phyloP scores from a whole-genome alignment of 176 grass and related monocot genomes.

The Pharus latifolius region DNA sequence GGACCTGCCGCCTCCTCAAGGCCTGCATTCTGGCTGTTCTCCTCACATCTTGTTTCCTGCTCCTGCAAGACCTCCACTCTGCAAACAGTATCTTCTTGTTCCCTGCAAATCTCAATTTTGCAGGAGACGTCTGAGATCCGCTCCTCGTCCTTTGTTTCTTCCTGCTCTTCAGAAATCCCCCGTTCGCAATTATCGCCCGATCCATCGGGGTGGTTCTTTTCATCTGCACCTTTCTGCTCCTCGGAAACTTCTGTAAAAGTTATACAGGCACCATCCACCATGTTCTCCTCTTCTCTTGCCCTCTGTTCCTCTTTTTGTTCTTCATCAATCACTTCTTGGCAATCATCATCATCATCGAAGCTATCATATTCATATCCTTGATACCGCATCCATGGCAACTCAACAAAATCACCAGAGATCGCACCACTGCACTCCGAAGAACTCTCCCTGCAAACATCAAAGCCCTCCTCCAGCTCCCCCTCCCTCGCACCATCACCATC shows the following conservation, averaged over 20 bases:
- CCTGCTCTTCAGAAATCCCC: neutral
- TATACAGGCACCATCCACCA: neutral
- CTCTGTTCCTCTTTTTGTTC: slow-evolving; percentile 7
- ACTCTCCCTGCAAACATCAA: slow-evolving; percentile 33
- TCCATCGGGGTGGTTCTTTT: neutral
- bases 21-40: neutral
- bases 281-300: neutral
- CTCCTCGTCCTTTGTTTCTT: neutral
- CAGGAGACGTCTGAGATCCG: neutral
- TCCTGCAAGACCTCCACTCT: slow-evolving; percentile 1
- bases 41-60: neutral
- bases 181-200: neutral
- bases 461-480: slow-evolving; percentile 13
- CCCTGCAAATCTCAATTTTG: neutral
- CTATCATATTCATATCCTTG: slow-evolving; percentile 24
- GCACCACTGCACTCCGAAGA: slow-evolving; percentile 35
- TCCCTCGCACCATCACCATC: neutral
- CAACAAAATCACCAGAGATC: slow-evolving; percentile 5
- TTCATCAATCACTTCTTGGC: neutral
- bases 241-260: neutral
- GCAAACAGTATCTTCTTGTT: neutral
- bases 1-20: slow-evolving; percentile 1
- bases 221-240: neutral
- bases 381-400: slow-evolving; percentile 37
- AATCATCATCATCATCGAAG: slow-evolving; percentile 25